phyloP scores from a whole-genome alignment of 345 rosid species.

The Salix suchowensis region DNA sequence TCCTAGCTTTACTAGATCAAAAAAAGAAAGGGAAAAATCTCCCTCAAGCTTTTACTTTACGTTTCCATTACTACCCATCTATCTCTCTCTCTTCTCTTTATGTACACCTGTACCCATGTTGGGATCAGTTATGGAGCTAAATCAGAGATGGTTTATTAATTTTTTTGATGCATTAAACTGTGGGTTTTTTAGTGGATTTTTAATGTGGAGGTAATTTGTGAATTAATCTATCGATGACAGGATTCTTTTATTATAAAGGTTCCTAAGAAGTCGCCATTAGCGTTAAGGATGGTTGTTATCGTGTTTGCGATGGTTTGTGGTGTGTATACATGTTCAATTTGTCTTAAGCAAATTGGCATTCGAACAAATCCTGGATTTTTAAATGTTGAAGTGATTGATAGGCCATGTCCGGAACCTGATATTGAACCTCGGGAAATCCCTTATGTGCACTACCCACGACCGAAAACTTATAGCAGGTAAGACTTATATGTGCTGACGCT shows the following conservation, averaged over 20 bases:
- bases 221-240: constrained; percentile 37
- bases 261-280: constrained; percentile 80
- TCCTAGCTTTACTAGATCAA: background rate
- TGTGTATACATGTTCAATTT: constrained; percentile 75
- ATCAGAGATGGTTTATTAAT: constrained; percentile 5
- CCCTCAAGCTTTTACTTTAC: background rate
- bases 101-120: constrained; percentile 4
- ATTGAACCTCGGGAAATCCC: constrained; percentile 92
- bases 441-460: constrained; percentile 78
- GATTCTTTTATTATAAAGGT: constrained; percentile 62
- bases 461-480: constrained; percentile 75
- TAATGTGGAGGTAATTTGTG: constrained; percentile 9
- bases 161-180: background rate
- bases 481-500: background rate
- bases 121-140: background rate
- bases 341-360: constrained; percentile 70
- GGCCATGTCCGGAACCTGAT: constrained; percentile 68
- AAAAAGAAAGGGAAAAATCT: background rate
- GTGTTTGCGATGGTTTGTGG: constrained; percentile 74
- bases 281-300: constrained; percentile 77
- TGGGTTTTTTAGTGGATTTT: background rate
- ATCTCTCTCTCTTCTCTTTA: background rate
- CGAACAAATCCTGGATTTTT: constrained; percentile 42
- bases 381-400: constrained; percentile 47
- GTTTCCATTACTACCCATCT: background rate